Percentiles rank a stretch among this genome's conserved stretches.
Conservation (phyloP, 805 yeast genomes). For the Jamesozyma hellenica region DNA sequence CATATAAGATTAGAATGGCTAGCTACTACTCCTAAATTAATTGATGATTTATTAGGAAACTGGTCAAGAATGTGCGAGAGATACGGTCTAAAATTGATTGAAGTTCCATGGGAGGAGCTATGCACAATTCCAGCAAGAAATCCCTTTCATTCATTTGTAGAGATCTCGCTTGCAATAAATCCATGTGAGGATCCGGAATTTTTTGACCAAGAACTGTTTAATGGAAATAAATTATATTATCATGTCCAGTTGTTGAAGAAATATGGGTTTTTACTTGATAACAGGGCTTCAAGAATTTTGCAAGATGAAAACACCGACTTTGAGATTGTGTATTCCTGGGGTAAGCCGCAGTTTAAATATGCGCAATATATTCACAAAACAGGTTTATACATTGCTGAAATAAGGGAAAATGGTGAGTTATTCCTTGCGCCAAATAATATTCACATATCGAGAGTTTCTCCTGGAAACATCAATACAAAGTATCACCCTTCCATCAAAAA, state of each 20-base stretch:
- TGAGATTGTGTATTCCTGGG: slow-evolving; percentile 85
- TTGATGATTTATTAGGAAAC: slow-evolving; percentile 65
- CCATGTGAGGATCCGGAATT: slow-evolving; percentile 64
- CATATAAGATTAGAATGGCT: slow-evolving; percentile 91
- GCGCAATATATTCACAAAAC: slow-evolving; percentile 85
- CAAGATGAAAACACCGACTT: slow-evolving; percentile 38
- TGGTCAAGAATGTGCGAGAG: slow-evolving; percentile 81
- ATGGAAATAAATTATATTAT: slow-evolving; percentile 55
- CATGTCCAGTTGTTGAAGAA: slow-evolving; percentile 63
- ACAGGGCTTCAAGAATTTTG: slow-evolving; percentile 60
- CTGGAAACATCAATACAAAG: slow-evolving; percentile 29
- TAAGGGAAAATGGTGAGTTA: slow-evolving; percentile 66
- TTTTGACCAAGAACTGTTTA: slow-evolving; percentile 32
- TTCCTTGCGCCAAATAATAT: slow-evolving; percentile 81
- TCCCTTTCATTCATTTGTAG: slow-evolving; percentile 83
- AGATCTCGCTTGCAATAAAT: slow-evolving; percentile 51
- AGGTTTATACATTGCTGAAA: slow-evolving; percentile 84
- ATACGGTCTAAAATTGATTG: slow-evolving; percentile 72
- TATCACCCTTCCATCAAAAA: slow-evolving; percentile 27
- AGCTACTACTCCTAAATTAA: slow-evolving; percentile 73
- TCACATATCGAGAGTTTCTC: slow-evolving; percentile 64
- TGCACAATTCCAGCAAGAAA: slow-evolving; percentile 64
- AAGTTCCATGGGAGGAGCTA: slow-evolving; percentile 84
- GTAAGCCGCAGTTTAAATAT: slow-evolving; percentile 66
- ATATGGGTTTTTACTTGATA: slow-evolving; percentile 73